These are phyloP conservation scores for Pythium sp. DNA, from an alignment of 352 stramenopile genomes.

Conservation along the genomic window DNA sequence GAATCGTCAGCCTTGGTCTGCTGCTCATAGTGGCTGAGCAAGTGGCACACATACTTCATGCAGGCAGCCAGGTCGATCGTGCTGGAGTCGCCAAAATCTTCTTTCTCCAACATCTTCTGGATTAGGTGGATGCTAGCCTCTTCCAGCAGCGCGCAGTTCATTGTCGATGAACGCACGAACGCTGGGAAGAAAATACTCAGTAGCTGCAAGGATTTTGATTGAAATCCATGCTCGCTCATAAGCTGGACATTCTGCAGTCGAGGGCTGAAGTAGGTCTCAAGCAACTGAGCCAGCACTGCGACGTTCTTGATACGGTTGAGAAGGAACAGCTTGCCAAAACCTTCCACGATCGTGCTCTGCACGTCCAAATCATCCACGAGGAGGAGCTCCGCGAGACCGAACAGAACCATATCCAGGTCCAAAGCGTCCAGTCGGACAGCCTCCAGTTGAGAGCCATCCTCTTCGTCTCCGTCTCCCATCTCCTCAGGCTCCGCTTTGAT, in stretches of 20 bases:
- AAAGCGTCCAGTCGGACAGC: slow-evolving; percentile 28
- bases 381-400: slow-evolving; percentile 52
- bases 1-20: slow-evolving; percentile 19
- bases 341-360: slow-evolving; percentile 73
- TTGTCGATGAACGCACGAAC: slow-evolving; percentile 46
- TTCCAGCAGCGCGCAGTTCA: slow-evolving; percentile 63
- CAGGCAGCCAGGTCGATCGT: slow-evolving; percentile 46
- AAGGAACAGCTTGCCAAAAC: slow-evolving; percentile 74
- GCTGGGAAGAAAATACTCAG: slow-evolving; percentile 77
- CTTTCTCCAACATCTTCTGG: slow-evolving; percentile 57
- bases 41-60: slow-evolving; percentile 59
- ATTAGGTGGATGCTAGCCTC: slow-evolving; percentile 62
- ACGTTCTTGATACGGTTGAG: slow-evolving; percentile 67
- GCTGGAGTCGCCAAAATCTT: slow-evolving; percentile 36
- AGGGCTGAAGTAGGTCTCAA: slow-evolving; percentile 76
- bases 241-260: slow-evolving; percentile 54
- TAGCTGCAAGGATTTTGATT: slow-evolving; percentile 63
- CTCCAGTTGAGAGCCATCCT: neutral
- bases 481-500: slow-evolving; percentile 29
- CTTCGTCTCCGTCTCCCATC: slow-evolving; percentile 17
- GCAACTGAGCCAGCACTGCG: slow-evolving; percentile 52
- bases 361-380: slow-evolving; percentile 62
- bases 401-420: slow-evolving; percentile 56
- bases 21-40: slow-evolving; percentile 52
- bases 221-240: slow-evolving; percentile 50